Evolutionary conservation across 2,329 filamentous ascomycete species (phyloP), one percentile per base, ranked within the genome.

Genomic region (Teratosphaeria destructans): DNA sequence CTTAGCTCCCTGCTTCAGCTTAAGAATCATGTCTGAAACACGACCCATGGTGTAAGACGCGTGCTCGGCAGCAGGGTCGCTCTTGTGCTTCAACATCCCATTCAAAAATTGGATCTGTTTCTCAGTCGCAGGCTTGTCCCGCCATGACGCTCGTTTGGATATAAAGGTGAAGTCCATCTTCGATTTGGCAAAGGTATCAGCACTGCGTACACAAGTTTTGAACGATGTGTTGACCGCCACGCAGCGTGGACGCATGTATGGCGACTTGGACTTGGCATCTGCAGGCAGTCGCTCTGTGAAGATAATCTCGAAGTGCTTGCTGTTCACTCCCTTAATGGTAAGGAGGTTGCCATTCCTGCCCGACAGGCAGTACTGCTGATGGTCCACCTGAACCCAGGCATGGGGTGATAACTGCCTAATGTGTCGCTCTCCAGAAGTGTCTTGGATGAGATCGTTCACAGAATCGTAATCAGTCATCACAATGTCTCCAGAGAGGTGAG

Each of bases 391-490:
- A 1, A 97, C 90, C 94, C 94, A 99, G 0, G 90, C 81, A 70
- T 89, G 78, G 14, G 79, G 79, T 70, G 90, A 96, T 23, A 95
- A 78, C 16, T 81, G 78, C 53, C 90, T 85, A 62, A 97, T 91
- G 68, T 92, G 87, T 53, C 80, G 80, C 68, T 97, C 93, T 32
- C 83, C 84, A 2, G 85, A 87, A 0, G 85, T 87, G 71, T 97
- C 93, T 53, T 86, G 82, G 39, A 99, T 87, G 14, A 99, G 81
- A 68, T 97, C 94, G 64, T 91, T 86, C n/a, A 99, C 85, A 2
- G 88, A 93, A 60, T 89, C 88, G 72, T 97, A 99, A 66, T 96
- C 90, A 7, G 89, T 93, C 68, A 97, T 95, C 0, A 84, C 87
- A 34, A 96, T 77, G 23, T 79, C 81, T 11, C 79, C 73, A 2